These are phyloP conservation scores for Aspergillus sclerotioniger DNA, from an alignment of 495 filamentous ascomycete species.

Conservation along the genomic window DNA sequence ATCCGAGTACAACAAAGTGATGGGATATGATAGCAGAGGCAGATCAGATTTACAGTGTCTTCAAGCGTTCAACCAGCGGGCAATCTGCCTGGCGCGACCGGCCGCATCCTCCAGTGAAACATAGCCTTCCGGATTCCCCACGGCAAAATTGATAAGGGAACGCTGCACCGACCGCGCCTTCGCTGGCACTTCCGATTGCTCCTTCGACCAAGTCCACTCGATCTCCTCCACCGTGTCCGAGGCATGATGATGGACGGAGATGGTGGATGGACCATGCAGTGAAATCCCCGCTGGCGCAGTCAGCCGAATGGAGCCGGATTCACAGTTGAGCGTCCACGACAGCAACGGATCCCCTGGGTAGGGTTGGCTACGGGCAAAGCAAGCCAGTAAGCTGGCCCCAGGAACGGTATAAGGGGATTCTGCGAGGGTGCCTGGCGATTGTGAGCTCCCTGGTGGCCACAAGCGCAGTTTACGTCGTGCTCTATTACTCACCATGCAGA, in stretches of 20 bases:
- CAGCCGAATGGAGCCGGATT: constrained; percentile 9
- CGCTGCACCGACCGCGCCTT: constrained; percentile 7
- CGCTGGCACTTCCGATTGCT: constrained; percentile 5
- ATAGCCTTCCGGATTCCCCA: constrained; percentile 4
- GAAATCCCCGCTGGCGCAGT: constrained; percentile 8
- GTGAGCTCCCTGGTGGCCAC: background rate
- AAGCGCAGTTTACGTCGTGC: background rate
- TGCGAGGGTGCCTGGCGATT: constrained; percentile 2
- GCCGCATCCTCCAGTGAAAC: constrained; percentile 9
- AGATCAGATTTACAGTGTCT: background rate
- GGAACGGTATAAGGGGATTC: constrained; percentile 1
- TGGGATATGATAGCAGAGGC: too few relatives aligned
- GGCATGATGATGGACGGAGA: constrained; percentile 1
- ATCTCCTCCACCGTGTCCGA: constrained; percentile 5
- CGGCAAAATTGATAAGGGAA: constrained; percentile 4
- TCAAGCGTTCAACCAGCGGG: constrained; percentile 6
- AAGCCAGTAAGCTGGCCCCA: constrained; percentile 9
- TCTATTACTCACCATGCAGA: constrained; percentile 6
- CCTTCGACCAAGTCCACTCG: constrained; percentile 9
- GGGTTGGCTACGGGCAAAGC: constrained; percentile 9
- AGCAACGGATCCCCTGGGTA: constrained; percentile 9
- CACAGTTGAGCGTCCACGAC: constrained; percentile 8
- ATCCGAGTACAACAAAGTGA: too few relatives aligned
- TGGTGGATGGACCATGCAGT: constrained; percentile 5
- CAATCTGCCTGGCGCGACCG: constrained; percentile 5